phyloP scores from a whole-genome alignment of 2,329 filamentous ascomycete species.

The Colletotrichum falcatum region DNA sequence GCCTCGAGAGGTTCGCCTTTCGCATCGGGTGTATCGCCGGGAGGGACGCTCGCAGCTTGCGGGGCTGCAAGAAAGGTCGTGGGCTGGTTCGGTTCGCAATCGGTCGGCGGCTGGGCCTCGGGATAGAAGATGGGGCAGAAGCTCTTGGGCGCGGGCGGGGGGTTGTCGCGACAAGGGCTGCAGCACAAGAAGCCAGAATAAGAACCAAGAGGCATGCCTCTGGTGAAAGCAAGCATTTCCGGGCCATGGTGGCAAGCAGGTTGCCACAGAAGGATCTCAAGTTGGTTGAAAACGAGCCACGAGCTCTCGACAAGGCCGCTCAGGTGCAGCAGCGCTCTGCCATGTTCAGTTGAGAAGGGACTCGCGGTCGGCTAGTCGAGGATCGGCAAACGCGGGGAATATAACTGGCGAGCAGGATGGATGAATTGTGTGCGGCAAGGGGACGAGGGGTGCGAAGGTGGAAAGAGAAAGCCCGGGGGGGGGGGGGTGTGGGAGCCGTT shows the following conservation, averaged over 20 bases:
- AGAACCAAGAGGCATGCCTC: constrained; percentile 24
- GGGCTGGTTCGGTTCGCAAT: constrained; percentile 37
- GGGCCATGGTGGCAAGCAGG: constrained; percentile 19
- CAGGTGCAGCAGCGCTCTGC: constrained; percentile 35
- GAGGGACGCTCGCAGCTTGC: not conserved
- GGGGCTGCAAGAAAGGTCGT: constrained; percentile 26
- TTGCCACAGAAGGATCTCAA: not conserved
- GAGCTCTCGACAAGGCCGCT: constrained; percentile 35
- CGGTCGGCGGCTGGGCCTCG: constrained; percentile 24
- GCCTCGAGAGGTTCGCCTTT: constrained; percentile 55
- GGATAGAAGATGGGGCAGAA: constrained; percentile 41
- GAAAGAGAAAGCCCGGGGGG: constrained; percentile 6
- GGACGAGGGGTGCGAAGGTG: constrained; percentile 1
- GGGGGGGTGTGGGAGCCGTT: not conserved
- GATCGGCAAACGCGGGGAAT: not conserved
- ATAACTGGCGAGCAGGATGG: not conserved
- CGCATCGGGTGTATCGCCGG: constrained; percentile 7
- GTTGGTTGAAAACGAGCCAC: constrained; percentile 24
- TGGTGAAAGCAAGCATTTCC: constrained; percentile 3
- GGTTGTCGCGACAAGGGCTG: constrained; percentile 17
- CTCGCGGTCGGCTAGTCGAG: constrained; percentile 18
- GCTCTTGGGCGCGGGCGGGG: constrained; percentile 25
- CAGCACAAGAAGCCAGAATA: constrained; percentile 12
- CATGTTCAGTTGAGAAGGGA: constrained; percentile 38
- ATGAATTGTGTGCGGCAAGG: not conserved